Base-by-base conservation (phyloP, 139 green algal genomes). In the Yamagishiella unicocca region DNA sequence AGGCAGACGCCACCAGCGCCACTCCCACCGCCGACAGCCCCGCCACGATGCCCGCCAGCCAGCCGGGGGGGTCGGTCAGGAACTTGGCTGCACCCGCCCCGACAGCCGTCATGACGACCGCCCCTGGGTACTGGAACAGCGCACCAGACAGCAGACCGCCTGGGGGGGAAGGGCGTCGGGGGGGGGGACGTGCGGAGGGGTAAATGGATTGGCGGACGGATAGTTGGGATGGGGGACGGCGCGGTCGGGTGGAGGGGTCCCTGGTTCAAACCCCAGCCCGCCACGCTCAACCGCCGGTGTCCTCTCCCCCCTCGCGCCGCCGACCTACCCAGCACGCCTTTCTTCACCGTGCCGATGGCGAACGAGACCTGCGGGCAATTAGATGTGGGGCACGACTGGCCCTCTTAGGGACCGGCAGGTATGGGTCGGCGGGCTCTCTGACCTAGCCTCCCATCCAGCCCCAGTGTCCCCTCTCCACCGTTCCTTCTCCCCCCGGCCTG, bases 101-200 rank as follows among this genome's bases (percentile, higher is more conserved):
- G 14, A 97, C 82, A 17, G 94, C 83, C 29, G 94, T 93, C 90
- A 98, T 97, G 42, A 98, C 94, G 82, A 98, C 19, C 9, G 97
- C 88, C 38, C 95, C 97, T 0, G 97, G 97, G 82, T 96, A 96
- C 91, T 98, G 96, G 92, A 99, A 99, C 81, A 99, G 94, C 2
- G 94, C 90, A 21, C 92, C 95, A 25, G 91, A 93, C 33, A 98
- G 70, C 45, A 97, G 88, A 55, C 95, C 95, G 38, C 95, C 95
- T 79, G 90, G 22, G 62, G 72, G 38, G 70, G 10, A 27, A 40
- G 40, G 42, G 2, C 12, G 73, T 22, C 29, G 73, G 40, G 25
- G 35, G 43, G 38, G 71, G 40, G 71, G 8, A 29, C 21, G 14
- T 38, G 40, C 10, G 40, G 38, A 2, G 4, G 22, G 29, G 19